Evolutionary conservation across 257 asterid species (phyloP), one percentile per base, ranked within the genome.

Genomic region (Rehmannia glutinosa): DNA sequence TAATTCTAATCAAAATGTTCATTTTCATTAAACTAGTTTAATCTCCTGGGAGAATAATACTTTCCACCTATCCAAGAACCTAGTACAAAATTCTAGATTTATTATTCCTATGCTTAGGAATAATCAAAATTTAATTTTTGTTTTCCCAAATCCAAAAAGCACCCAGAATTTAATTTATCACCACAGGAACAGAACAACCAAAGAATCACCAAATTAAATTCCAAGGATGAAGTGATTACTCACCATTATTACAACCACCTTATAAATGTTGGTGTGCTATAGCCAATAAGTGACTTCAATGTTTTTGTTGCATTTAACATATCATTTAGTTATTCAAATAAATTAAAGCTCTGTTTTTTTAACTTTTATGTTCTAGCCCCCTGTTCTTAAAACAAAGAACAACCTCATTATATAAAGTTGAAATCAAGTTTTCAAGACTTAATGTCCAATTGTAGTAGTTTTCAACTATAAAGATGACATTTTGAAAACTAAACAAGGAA

Each of bases 231-330:
- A 38, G 47, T 70, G 58, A 69, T 6, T 69, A 50, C 19, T 11
- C 52, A 45, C 53, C 66, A 64, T 72, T 52, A 63, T 62, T 60
- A 28, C 70, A 62, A 30, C 70, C 4, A 42, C 60, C 30, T 27
- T 24, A 46, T 47, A 32, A 64, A 64, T 47, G 60, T 8, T 45
- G 68, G 41, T 41, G 8, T 16, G 56, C 49, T 67, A 24, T 38
- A n/a, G n/a, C n/a, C n/a, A n/a, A n/a, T n/a, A n/a, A n/a, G 43
- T 6, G 51, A 23, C 61, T 59, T 70, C 15, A 52, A 65, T 65
- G 27, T 49, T 27, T 52, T 46, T 52, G 62, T 64, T 69, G 67
- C 75, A 74, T 55, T 62, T 39, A 74, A 35, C 56, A 19, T 24
- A 25, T 39, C 32, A 42, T 28, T 41, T 39, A 67, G 28, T 51